Evolutionary conservation across 2,329 filamentous ascomycete species (phyloP), one percentile per base, ranked within the genome.

Genomic region (Exophiala mesophila): DNA sequence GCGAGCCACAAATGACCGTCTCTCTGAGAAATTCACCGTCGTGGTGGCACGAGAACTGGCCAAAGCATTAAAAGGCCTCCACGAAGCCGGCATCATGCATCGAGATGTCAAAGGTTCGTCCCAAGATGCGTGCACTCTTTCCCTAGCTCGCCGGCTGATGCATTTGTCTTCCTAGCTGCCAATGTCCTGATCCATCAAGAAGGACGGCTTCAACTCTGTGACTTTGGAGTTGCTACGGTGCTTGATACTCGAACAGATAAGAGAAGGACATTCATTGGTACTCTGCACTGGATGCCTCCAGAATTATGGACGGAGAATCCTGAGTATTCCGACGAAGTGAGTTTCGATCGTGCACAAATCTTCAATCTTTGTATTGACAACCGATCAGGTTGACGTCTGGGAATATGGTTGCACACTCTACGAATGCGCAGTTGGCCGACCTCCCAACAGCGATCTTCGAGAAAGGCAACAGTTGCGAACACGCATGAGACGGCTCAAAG

Each of bases 201-300:
- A 52, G 79, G 79, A 5, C 67, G 72, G 23, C 65, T 83, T 2
- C 74, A 82, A 52, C 70, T 83, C 21, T 81, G 79, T 56, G 79
- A 83, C 53, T 83, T 83, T 55, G 79, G 79, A 47, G 77, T 83
- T 18, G 76, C 80, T 24, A 77, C 76, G n/a, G 66, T 79, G 6
- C 65, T 82, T 7, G 76, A 82, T 50, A 74, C 71, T 3, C 70
- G 76, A 44, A 66, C 70, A 41, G 73, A 77, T 42, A 83, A 82
- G 60, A 69, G 79, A 41, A 74, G 74, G 7, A 83, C 79, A 3
- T 79, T 82, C 59, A 76, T 83, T 37, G 79, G 79, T 17, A 83
- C 79, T 3, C 76, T 78, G 3, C 74, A 81, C 55, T 83, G 77
- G 75, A 81, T 83, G 78, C 74, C 79, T 4, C 77, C 75, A 3